Evolutionary conservation across 2,329 filamentous ascomycete species (phyloP).

Genomic region (Apiospora saccharicola): DNA sequence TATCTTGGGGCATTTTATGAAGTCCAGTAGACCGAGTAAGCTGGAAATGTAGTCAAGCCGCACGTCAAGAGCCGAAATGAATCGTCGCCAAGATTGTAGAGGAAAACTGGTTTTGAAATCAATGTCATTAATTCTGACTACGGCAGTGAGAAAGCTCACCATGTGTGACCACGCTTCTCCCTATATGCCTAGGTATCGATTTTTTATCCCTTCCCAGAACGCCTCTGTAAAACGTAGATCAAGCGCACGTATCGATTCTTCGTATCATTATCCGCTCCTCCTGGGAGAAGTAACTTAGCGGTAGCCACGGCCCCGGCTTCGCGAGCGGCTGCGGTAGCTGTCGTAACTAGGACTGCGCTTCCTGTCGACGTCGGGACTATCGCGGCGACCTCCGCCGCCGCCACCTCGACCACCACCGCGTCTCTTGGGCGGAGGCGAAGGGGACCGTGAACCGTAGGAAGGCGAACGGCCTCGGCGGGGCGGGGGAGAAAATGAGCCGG

Average conservation of each 20-base stretch:
- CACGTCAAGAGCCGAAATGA: background rate
- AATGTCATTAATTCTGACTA: conserved; percentile 15
- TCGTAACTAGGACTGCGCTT: conserved; percentile 58
- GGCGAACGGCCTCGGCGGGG: conserved; percentile 54
- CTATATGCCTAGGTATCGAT: conserved; percentile 14
- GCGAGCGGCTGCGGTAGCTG: conserved; percentile 53
- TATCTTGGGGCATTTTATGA: background rate
- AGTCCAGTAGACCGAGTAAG: background rate
- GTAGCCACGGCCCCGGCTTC: conserved; percentile 46
- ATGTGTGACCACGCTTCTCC: conserved; percentile 11
- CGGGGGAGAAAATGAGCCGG: conserved; percentile 49
- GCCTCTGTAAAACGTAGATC: background rate
- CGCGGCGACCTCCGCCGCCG: conserved; percentile 38
- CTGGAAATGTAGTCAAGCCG: background rate
- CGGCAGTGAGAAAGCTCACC: conserved; percentile 15
- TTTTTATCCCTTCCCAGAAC: background rate
- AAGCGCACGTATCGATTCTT: background rate
- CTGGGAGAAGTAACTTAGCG: conserved; percentile 34
- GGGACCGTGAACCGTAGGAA: conserved; percentile 57
- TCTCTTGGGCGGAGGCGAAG: conserved; percentile 45
- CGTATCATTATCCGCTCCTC: background rate
- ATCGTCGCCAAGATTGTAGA: background rate
- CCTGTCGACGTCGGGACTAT: conserved; percentile 43
- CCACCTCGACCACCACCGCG: conserved; percentile 38
- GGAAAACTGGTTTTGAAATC: background rate